A percentile compares a stretch with the other conserved stretches of the same genome.
phyloP scores from a whole-genome alignment of 257 asterid genomes.

The Solanum commersonii region DNA sequence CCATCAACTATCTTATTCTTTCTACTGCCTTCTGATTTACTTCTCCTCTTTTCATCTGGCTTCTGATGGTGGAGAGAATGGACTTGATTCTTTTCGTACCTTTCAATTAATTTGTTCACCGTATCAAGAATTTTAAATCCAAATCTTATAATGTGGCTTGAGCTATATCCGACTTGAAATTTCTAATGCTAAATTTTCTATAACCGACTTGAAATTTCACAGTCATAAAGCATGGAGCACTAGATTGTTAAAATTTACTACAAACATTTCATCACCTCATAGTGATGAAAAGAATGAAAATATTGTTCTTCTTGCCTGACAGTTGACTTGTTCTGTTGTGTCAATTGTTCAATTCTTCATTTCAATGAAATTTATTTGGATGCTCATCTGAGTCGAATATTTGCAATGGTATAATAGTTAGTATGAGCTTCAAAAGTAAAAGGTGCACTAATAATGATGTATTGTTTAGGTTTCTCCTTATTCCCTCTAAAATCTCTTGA shows the following conservation, averaged over 20 bases:
- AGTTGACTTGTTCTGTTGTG: background rate
- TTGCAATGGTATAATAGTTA: background rate
- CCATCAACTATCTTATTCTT: background rate
- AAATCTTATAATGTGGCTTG: background rate
- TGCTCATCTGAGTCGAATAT: background rate
- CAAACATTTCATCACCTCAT: background rate
- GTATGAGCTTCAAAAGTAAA: background rate
- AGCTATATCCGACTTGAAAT: background rate
- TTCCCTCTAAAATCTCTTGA: background rate
- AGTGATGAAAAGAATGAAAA: background rate
- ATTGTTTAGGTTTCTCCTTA: background rate
- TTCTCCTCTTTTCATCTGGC: background rate
- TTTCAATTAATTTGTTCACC: background rate
- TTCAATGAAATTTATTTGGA: background rate
- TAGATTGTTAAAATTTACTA: background rate
- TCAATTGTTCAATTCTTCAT: background rate
- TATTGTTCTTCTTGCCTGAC: background rate
- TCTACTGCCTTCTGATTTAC: background rate
- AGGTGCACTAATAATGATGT: background rate
- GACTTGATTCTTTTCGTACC: background rate
- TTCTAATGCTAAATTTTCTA: background rate
- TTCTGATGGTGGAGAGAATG: background rate
- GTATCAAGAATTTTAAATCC: no score
- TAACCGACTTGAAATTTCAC: background rate
- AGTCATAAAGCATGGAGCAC: background rate